Conservation (phyloP, 1,284 basidiomycete genomes). For the Phaffia rhodozyma region DNA sequence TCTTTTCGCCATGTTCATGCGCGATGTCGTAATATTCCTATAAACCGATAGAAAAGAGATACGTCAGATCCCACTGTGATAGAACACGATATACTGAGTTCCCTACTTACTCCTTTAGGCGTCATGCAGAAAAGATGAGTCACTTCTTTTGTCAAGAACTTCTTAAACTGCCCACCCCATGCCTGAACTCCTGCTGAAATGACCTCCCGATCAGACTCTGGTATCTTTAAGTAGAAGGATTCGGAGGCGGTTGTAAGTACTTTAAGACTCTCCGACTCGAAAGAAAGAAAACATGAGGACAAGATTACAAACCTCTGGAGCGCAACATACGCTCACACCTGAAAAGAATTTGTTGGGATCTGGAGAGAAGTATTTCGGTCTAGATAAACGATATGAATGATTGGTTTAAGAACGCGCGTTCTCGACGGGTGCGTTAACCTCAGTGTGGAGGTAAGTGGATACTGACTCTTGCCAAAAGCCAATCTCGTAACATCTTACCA, state of each 20-base stretch:
- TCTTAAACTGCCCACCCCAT: slow-evolving; percentile 70
- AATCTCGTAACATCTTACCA: no score
- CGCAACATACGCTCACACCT: not conserved
- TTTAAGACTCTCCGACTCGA: slow-evolving; percentile 4
- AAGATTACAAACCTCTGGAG: not conserved
- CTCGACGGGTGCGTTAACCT: no score
- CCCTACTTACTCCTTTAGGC: slow-evolving; percentile 24
- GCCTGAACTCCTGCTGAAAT: slow-evolving; percentile 57
- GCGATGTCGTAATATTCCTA: slow-evolving; percentile 52
- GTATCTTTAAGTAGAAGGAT: slow-evolving; percentile 37
- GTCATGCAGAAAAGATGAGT: slow-evolving; percentile 66
- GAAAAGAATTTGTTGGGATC: slow-evolving; percentile 1
- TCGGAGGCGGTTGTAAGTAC: slow-evolving; percentile 6
- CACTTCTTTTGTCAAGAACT: slow-evolving; percentile 62
- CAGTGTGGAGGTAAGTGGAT: no score
- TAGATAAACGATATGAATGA: not conserved
- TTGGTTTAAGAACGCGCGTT: no score
- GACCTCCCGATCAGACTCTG: slow-evolving; percentile 53
- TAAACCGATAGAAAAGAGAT: not conserved
- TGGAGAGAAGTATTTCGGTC: not conserved
- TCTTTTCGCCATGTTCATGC: slow-evolving; percentile 43
- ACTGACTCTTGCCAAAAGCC: no score
- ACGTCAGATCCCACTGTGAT: not conserved
- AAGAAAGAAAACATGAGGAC: slow-evolving; percentile 5
- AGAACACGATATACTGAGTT: not conserved